Evolutionary conservation across 768 basidiomycete genomes (phyloP).

Genomic region (Omphalotus guepiniiformis): DNA sequence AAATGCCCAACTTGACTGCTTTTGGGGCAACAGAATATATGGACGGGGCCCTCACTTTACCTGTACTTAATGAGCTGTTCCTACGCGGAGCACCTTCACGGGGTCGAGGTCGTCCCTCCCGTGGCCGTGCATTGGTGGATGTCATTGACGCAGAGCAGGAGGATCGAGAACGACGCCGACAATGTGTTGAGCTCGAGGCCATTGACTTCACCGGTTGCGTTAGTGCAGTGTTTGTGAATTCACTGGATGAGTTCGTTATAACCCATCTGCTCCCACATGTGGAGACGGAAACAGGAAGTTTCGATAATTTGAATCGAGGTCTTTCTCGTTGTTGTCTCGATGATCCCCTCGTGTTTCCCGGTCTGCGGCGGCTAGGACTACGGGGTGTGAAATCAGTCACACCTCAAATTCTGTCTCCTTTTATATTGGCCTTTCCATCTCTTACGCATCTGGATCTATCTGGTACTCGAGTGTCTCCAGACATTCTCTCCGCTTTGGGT

Average conservation of each 20-base stretch:
- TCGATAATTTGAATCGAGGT: not conserved
- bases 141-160: slow-evolving; percentile 66
- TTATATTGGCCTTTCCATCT: slow-evolving; percentile 77
- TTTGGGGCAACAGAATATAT: slow-evolving; percentile 99
- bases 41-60: slow-evolving; percentile 84
- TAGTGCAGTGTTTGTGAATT: slow-evolving; percentile 83
- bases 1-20: slow-evolving; percentile 78
- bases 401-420: slow-evolving; percentile 61
- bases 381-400: slow-evolving; percentile 79
- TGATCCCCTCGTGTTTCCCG: slow-evolving; percentile 60
- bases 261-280: slow-evolving; percentile 48
- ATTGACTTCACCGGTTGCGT: slow-evolving; percentile 95
- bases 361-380: slow-evolving; percentile 73
- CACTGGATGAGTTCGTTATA: slow-evolving; percentile 78
- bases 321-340: slow-evolving; percentile 22
- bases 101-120: slow-evolving; percentile 61
- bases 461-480: slow-evolving; percentile 75
- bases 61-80: slow-evolving; percentile 86
- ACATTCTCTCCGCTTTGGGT: slow-evolving; percentile 67
- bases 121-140: slow-evolving; percentile 56
- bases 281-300: slow-evolving; percentile 21
- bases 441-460: slow-evolving; percentile 91
- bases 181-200: slow-evolving; percentile 79
- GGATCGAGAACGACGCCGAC: slow-evolving; percentile 67
- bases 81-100: slow-evolving; percentile 76